These are phyloP conservation scores for Vanderwaltozyma tropicalis DNA, from an alignment of 805 yeast genomes.

Conservation along the genomic window DNA sequence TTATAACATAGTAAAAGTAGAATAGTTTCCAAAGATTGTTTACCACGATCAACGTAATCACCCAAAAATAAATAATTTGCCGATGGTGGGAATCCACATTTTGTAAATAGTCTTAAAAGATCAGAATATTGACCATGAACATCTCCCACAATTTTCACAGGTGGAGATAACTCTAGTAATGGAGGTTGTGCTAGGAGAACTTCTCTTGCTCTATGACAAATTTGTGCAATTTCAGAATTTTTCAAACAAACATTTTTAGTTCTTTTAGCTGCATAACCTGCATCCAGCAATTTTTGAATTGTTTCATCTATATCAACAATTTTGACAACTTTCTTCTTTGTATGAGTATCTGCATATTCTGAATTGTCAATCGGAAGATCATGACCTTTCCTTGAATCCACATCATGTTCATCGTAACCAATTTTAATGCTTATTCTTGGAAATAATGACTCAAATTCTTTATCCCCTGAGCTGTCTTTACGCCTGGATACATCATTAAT, in stretches of 20 bases:
- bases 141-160: conserved; percentile 81
- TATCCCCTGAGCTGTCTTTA: not conserved
- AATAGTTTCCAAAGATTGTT: conserved; percentile 90
- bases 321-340: conserved; percentile 19
- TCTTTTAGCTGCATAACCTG: conserved; percentile 91
- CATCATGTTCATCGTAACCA: not conserved
- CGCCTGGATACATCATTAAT: not conserved
- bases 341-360: not conserved
- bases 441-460: not conserved
- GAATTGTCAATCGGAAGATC: not conserved
- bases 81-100: conserved; percentile 95
- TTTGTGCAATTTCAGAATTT: conserved; percentile 75
- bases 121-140: conserved; percentile 96
- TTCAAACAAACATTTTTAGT: conserved; percentile 83
- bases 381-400: not conserved
- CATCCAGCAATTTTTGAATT: conserved; percentile 84
- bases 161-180: conserved; percentile 69
- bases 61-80: conserved; percentile 89
- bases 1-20: conserved; percentile 80
- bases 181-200: conserved; percentile 86
- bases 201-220: conserved; percentile 83
- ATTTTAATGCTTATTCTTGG: not conserved
- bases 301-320: conserved; percentile 67
- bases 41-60: conserved; percentile 96
- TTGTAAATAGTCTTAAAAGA: conserved; percentile 78